These are phyloP conservation scores for Vinca major DNA, from an alignment of 305 asterid genomes.

Conservation along the genomic window DNA sequence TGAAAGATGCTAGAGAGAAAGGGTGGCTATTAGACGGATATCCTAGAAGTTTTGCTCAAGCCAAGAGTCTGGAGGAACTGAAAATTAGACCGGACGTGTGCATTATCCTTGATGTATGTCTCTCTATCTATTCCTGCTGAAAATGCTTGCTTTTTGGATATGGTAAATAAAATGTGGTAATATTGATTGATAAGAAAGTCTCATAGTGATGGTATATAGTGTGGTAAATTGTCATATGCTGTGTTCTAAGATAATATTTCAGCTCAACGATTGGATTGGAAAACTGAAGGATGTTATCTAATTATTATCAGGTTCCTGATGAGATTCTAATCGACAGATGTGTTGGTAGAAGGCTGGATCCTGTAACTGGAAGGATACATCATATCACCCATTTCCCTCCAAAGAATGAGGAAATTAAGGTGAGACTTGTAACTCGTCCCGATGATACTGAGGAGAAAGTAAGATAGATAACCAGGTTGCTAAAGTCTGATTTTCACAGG, in stretches of 20 bases:
- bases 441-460: conserved; percentile 94
- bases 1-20: conserved; percentile 72
- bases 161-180: not conserved
- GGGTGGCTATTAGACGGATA: conserved; percentile 98
- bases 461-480: conserved; percentile 16
- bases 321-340: conserved; percentile 71
- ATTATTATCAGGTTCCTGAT: conserved; percentile 65
- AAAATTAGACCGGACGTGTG: conserved; percentile 67
- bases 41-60: conserved; percentile 77
- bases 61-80: conserved; percentile 73
- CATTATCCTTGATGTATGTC: conserved; percentile 68
- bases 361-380: conserved; percentile 67
- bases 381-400: conserved; percentile 66
- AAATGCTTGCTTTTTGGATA: not conserved
- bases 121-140: not conserved
- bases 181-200: not conserved
- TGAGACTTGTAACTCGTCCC: conserved; percentile 66
- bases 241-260: not conserved
- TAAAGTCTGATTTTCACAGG: no score
- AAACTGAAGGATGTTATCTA: conserved; percentile 11
- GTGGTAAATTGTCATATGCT: not conserved
- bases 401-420: conserved; percentile 65
- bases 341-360: conserved; percentile 86
- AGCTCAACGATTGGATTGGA: not conserved
- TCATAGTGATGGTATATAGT: not conserved